These are phyloP conservation scores for Cornus controversa DNA, from an alignment of 148 eudicot genomes.

Conservation along the genomic window DNA sequence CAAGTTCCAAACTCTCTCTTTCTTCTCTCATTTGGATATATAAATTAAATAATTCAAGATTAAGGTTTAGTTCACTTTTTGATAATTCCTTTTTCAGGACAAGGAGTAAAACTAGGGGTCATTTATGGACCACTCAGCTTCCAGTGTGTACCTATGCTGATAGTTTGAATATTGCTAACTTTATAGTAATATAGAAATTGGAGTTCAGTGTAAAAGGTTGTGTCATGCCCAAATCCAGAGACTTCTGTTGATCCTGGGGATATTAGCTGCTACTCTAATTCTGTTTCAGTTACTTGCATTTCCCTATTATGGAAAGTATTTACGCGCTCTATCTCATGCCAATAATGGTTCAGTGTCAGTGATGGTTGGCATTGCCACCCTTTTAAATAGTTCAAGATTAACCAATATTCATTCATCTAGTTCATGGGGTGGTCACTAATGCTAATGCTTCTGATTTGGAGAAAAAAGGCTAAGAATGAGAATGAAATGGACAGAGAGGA, in stretches of 20 bases:
- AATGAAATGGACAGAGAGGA: slow-evolving; percentile 16
- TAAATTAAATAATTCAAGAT: too few species aligned
- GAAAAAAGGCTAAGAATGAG: slow-evolving; percentile 16
- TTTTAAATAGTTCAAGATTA: slow-evolving; percentile 8
- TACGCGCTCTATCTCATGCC: slow-evolving; percentile 11
- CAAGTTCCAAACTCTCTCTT: too few species aligned
- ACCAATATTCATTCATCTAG: background rate
- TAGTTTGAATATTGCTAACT: slow-evolving; percentile 8
- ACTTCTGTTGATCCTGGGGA: slow-evolving; percentile 31
- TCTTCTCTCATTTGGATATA: too few species aligned
- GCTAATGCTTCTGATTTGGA: slow-evolving; percentile 12
- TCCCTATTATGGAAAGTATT: slow-evolving; percentile 23
- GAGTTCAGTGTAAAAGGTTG: slow-evolving; percentile 18
- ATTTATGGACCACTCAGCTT: too few species aligned
- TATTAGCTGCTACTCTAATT: slow-evolving; percentile 28
- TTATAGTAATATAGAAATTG: slow-evolving; percentile 26
- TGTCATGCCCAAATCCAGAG: slow-evolving; percentile 21
- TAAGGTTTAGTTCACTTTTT: too few species aligned
- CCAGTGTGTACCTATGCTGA: background rate
- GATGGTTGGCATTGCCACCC: background rate
- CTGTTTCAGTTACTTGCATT: slow-evolving; percentile 34
- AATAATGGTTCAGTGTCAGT: slow-evolving; percentile 7
- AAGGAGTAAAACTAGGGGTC: background rate
- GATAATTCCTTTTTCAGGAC: slow-evolving; percentile 5
- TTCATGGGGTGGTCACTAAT: slow-evolving; percentile 4